phyloP scores from a whole-genome alignment of 768 basidiomycete genomes.

The Steccherinum ochraceum region DNA sequence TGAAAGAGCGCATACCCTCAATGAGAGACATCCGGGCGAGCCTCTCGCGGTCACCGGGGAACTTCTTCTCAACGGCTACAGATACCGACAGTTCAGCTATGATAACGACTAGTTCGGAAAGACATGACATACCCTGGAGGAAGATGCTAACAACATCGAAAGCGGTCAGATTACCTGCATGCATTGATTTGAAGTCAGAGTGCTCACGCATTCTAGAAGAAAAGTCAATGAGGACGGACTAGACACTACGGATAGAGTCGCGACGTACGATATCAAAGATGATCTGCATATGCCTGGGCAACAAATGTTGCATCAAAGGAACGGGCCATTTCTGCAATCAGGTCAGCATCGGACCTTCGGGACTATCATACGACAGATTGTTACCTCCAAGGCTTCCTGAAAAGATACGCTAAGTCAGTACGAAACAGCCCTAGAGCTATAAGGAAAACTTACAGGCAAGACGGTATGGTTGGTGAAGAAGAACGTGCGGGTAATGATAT shows the following conservation, averaged over 20 bases:
- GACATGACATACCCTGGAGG: conserved; percentile 61
- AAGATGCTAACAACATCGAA: conserved; percentile 40
- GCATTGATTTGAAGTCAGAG: neutral
- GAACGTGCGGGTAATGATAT: conserved; percentile 83
- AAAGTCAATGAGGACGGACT: neutral
- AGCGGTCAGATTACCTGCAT: neutral
- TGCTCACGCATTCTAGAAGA: conserved; percentile 43
- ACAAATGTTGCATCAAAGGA: conserved; percentile 73
- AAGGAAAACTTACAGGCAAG: conserved; percentile 56
- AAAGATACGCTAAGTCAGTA: conserved; percentile 1
- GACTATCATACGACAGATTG: too few species aligned
- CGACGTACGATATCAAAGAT: conserved; percentile 79
- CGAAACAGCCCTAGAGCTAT: neutral
- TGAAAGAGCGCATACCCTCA: conserved; percentile 48
- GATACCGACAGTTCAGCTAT: too few species aligned
- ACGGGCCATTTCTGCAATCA: conserved; percentile 76
- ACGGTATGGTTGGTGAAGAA: conserved; percentile 97
- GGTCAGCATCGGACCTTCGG: too few species aligned
- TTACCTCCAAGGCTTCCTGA: conserved; percentile 65
- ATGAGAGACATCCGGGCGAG: conserved; percentile 88
- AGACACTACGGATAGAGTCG: conserved; percentile 1
- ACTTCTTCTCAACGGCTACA: conserved; percentile 81
- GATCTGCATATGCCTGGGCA: conserved; percentile 89
- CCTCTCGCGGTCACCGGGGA: conserved; percentile 79
- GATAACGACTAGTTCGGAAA: neutral